These are phyloP conservation scores for Mycena pura DNA, from an alignment of 768 basidiomycete genomes.

Conservation along the genomic window DNA sequence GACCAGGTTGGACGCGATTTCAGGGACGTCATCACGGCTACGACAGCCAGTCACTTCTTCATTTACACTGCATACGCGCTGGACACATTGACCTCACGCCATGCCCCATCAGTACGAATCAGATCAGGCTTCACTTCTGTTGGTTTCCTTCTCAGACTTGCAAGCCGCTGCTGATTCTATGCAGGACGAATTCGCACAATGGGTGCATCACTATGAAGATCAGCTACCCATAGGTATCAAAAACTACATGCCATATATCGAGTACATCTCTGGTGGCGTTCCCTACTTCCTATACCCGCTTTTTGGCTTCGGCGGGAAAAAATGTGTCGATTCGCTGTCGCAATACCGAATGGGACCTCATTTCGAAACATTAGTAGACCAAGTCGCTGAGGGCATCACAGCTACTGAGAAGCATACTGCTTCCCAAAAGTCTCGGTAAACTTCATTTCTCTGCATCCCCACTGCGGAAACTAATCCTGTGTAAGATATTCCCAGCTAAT, in stretches of 20 bases:
- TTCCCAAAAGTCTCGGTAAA: background rate
- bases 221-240: constrained; percentile 1
- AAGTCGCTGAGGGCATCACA: background rate
- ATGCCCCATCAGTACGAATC: constrained; percentile 4
- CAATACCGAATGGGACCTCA: background rate
- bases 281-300: constrained; percentile 7
- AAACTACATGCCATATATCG: background rate
- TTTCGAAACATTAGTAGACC: constrained; percentile 1
- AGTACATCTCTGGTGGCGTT: background rate
- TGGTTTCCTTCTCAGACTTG: background rate
- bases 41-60: constrained; percentile 2
- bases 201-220: constrained; percentile 11
- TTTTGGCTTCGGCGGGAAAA: background rate
- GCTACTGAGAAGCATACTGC: background rate
- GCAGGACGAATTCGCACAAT: constrained; percentile 4
- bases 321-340: background rate
- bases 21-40: constrained; percentile 2
- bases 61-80: constrained; percentile 11
- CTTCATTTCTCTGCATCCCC: background rate
- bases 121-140: constrained; percentile 10
- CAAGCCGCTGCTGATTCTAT: background rate
- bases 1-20: constrained; percentile 11
- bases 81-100: background rate
- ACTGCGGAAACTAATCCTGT: background rate
- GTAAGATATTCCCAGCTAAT: constrained; percentile 14